Conservation (phyloP, 139 green algal species). For the Chlamydomonas asymmetrica region DNA sequence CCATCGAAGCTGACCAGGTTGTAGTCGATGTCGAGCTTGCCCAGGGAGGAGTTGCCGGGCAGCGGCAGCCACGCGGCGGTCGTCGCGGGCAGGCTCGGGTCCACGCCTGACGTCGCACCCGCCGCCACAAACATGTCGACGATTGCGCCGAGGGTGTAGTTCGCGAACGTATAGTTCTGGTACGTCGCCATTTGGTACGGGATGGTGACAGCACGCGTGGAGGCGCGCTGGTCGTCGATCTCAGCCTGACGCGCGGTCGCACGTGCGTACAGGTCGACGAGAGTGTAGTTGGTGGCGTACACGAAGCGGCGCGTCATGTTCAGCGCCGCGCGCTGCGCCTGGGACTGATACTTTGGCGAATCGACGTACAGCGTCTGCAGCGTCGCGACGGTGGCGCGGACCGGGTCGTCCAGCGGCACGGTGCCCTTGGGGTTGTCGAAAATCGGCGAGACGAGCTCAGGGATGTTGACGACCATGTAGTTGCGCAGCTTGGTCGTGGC, state of each 20-base stretch:
- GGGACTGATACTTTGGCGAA: neutral
- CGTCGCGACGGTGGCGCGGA: slow-evolving; percentile 8
- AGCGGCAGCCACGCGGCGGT: slow-evolving; percentile 12
- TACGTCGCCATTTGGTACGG: neutral
- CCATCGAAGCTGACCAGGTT: slow-evolving; percentile 58
- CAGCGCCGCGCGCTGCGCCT: slow-evolving; percentile 9
- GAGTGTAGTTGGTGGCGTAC: slow-evolving; percentile 26
- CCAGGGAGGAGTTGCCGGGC: neutral
- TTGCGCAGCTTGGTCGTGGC: slow-evolving; percentile 21
- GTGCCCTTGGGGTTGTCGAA: slow-evolving; percentile 35
- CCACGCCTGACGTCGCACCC: no score
- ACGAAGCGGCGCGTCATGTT: slow-evolving; percentile 30
- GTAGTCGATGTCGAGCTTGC: slow-evolving; percentile 29
- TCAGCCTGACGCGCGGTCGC: slow-evolving; percentile 35
- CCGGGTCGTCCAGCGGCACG: slow-evolving; percentile 3
- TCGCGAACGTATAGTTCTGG: slow-evolving; percentile 9
- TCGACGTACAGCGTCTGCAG: slow-evolving; percentile 42
- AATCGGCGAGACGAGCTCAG: slow-evolving; percentile 43
- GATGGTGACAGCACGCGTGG: slow-evolving; percentile 10
- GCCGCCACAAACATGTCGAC: neutral
- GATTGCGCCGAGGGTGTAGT: neutral
- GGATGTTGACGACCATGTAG: slow-evolving; percentile 27
- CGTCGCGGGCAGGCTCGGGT: no score
- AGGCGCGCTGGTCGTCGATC: slow-evolving; percentile 6
- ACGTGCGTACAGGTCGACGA: slow-evolving; percentile 20